These are phyloP conservation scores for Nakazawaea peltata DNA, from an alignment of 805 yeast species.

Conservation along the genomic window DNA sequence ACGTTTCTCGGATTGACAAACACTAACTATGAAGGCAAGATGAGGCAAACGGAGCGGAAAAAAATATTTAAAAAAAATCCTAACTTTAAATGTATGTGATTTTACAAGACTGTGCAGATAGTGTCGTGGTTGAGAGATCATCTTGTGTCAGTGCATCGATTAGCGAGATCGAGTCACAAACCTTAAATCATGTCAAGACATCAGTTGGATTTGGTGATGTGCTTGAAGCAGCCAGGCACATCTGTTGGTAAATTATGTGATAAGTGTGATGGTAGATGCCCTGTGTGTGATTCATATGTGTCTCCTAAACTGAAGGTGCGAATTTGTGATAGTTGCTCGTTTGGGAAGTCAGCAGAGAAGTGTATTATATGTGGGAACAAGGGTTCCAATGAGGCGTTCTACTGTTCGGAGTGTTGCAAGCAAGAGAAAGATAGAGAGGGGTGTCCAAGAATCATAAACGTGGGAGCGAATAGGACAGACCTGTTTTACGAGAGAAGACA, in stretches of 20 bases:
- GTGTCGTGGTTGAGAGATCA: no score
- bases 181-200: constrained; percentile 85
- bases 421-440: constrained; percentile 84
- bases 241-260: constrained; percentile 65
- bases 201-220: constrained; percentile 76
- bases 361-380: constrained; percentile 75
- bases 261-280: constrained; percentile 88
- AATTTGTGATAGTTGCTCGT: constrained; percentile 81
- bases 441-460: constrained; percentile 76
- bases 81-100: no score
- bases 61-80: no score
- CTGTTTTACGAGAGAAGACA: constrained; percentile 48
- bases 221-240: constrained; percentile 81
- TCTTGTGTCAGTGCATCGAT: no score
- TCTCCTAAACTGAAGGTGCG: constrained; percentile 59
- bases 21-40: no score
- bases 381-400: constrained; percentile 66
- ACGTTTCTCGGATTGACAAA: no score
- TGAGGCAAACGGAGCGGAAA: no score
- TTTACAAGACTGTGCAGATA: no score
- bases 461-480: constrained; percentile 72
- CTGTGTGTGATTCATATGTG: constrained; percentile 81
- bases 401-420: constrained; percentile 78
- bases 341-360: constrained; percentile 51
- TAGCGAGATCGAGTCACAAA: no score